phyloP scores from a whole-genome alignment of 2,329 filamentous ascomycete species.

The Penicillium psychrosexuale region DNA sequence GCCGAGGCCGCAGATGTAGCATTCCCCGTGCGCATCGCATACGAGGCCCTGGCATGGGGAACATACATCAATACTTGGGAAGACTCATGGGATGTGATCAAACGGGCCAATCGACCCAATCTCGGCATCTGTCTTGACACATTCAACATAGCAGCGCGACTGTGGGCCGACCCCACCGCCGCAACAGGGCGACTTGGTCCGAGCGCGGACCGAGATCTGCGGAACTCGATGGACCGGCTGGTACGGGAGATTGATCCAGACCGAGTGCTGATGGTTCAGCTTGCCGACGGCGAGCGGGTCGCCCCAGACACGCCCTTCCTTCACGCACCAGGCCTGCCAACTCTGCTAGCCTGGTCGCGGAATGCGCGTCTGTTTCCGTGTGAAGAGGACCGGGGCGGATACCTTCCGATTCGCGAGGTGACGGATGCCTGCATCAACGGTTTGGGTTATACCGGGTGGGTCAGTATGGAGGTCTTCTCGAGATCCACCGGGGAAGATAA shows the following conservation, averaged over 20 bases:
- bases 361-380: constrained; percentile 70
- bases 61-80: constrained; percentile 70
- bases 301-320: constrained; percentile 52
- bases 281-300: constrained; percentile 69
- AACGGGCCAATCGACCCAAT: constrained; percentile 62
- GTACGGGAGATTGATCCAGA: constrained; percentile 54
- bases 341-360: constrained; percentile 71
- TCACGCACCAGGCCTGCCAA: constrained; percentile 56
- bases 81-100: constrained; percentile 65
- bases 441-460: constrained; percentile 64
- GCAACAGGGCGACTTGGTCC: constrained; percentile 47
- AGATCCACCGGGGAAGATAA: constrained; percentile 52
- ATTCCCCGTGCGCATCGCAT: constrained; percentile 50
- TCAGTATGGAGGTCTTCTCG: constrained; percentile 69
- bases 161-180: constrained; percentile 65
- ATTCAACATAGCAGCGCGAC: constrained; percentile 69
- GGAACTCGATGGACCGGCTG: constrained; percentile 54
- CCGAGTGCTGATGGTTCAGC: constrained; percentile 71
- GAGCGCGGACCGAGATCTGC: constrained; percentile 55
- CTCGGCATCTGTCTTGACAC: constrained; percentile 75
- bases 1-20: constrained; percentile 21
- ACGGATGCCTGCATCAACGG: constrained; percentile 57
- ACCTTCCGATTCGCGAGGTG: constrained; percentile 63
- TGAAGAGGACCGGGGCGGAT: constrained; percentile 58
- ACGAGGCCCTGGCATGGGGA: constrained; percentile 70